phyloP scores from a whole-genome alignment of 306 rosid genomes.

The Abrus precatorius region DNA sequence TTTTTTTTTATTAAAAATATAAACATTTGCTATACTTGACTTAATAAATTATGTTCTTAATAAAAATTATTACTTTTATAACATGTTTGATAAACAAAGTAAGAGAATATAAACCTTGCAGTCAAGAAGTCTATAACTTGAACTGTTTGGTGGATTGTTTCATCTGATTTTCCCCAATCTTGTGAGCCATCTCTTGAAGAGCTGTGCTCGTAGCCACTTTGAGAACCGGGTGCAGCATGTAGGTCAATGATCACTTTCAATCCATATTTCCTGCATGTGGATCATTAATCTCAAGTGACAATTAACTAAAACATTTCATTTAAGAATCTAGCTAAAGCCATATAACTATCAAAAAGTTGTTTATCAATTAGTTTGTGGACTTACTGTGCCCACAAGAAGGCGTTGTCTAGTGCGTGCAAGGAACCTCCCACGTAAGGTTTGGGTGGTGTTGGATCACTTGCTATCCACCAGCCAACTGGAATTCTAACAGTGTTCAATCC shows the following conservation, averaged over 20 bases:
- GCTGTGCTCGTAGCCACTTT: constrained; percentile 70
- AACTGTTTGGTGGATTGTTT: constrained; percentile 67
- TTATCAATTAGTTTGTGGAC: constrained; percentile 18
- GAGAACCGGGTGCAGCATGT: constrained; percentile 83
- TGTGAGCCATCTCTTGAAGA: constrained; percentile 74
- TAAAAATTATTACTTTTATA: too few species aligned
- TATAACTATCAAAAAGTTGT: too few species aligned
- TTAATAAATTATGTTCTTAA: too few species aligned
- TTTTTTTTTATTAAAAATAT: too few species aligned
- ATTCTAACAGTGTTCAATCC: constrained; percentile 78
- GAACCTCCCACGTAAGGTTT: constrained; percentile 81
- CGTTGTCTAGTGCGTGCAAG: constrained; percentile 68
- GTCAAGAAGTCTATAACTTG: constrained; percentile 67
- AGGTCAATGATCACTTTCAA: constrained; percentile 77
- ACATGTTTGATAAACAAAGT: too few species aligned
- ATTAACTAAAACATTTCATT: neutral
- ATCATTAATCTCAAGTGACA: neutral
- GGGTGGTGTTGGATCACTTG: constrained; percentile 81
- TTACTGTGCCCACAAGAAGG: constrained; percentile 85
- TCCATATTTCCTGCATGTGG: constrained; percentile 66
- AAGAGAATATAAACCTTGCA: constrained; percentile 59
- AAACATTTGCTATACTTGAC: too few species aligned
- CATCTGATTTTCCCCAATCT: constrained; percentile 74
- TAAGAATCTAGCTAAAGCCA: too few species aligned
- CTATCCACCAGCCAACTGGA: constrained; percentile 94